These are phyloP conservation scores for Rhizoclosmatium globosum DNA, from an alignment of 192 early-diverging fungal species.

Conservation along the genomic window DNA sequence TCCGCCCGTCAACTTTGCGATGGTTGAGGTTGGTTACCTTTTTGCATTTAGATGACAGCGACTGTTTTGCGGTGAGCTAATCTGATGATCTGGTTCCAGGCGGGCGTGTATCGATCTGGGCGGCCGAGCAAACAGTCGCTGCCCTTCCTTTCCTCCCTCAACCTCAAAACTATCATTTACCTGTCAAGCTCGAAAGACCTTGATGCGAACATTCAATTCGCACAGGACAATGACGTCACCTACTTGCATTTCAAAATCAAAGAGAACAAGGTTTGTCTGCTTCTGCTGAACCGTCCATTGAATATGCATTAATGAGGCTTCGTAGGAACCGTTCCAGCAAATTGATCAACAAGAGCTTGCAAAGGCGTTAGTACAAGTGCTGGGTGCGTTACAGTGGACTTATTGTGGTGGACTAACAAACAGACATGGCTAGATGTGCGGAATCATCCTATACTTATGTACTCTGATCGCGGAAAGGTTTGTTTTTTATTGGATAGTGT, in stretches of 20 bases:
- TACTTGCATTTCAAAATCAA: constrained; percentile 89
- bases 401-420: no score
- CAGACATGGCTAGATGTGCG: constrained; percentile 5
- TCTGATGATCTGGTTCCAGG: no score
- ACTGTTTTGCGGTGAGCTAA: no score
- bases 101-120: constrained; percentile 94
- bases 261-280: constrained; percentile 91
- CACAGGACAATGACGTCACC: constrained; percentile 78
- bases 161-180: constrained; percentile 89
- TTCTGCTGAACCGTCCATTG: not conserved
- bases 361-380: constrained; percentile 48
- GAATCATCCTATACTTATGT: constrained; percentile 81
- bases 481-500: not conserved
- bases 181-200: constrained; percentile 93
- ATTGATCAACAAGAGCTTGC: constrained; percentile 59
- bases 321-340: constrained; percentile 61
- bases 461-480: constrained; percentile 98
- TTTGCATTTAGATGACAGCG: no score
- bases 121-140: constrained; percentile 94
- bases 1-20: constrained; percentile 94
- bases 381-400: constrained; percentile 52
- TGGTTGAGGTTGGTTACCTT: constrained; percentile 93
- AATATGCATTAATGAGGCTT: not conserved
- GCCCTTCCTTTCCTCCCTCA: constrained; percentile 87
- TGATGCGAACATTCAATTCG: constrained; percentile 84